Conservation (phyloP, 2,329 filamentous ascomycete species). For the Colletotrichum shisoi region DNA sequence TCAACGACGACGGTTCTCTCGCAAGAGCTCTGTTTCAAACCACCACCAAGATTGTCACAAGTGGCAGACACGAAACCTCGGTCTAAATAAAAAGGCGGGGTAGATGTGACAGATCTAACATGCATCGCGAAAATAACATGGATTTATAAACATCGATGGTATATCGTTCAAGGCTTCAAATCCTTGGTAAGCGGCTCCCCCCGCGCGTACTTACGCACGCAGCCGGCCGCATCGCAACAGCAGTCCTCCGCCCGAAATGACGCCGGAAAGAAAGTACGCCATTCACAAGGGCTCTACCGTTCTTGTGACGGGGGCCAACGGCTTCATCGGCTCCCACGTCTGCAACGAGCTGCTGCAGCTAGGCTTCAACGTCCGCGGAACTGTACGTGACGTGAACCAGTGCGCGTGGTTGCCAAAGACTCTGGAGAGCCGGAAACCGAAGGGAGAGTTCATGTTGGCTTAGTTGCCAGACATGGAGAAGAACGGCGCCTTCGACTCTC, state of each 20-base stretch:
- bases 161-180: constrained; percentile 8
- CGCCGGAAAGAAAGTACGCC: constrained; percentile 26
- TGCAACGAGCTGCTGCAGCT: constrained; percentile 48
- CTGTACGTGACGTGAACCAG: constrained; percentile 48
- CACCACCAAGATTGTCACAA: constrained; percentile 29
- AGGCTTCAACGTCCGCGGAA: constrained; percentile 52
- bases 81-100: constrained; percentile 28
- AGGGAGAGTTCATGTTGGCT: constrained; percentile 46
- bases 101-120: neutral
- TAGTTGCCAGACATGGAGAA: constrained; percentile 48
- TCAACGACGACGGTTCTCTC: constrained; percentile 24
- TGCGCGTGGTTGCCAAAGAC: constrained; percentile 43
- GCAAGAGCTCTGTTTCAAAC: constrained; percentile 30
- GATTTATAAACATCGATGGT: neutral
- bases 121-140: neutral
- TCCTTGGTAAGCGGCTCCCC: constrained; percentile 1
- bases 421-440: constrained; percentile 46
- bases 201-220: constrained; percentile 2
- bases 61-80: constrained; percentile 30
- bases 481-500: constrained; percentile 43
- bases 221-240: constrained; percentile 8
- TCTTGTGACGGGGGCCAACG: constrained; percentile 54
- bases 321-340: constrained; percentile 54
- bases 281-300: constrained; percentile 40
- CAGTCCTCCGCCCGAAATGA: constrained; percentile 5